Conservation (phyloP, 345 rosid species). For the Psidium friedrichsthalianum region DNA sequence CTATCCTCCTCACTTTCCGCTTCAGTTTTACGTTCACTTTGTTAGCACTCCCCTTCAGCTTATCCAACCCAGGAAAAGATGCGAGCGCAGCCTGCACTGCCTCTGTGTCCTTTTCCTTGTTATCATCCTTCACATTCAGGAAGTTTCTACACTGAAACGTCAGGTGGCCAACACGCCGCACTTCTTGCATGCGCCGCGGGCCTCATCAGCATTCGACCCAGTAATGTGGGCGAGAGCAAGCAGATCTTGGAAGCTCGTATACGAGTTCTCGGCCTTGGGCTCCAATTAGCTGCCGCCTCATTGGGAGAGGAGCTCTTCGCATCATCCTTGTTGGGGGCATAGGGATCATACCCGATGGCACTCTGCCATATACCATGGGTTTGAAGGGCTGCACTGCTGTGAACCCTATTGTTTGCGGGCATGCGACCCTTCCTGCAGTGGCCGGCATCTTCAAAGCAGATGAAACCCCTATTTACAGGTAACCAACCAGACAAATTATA, state of each 20-base stretch:
- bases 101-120: slow-evolving; percentile 47
- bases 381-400: slow-evolving; percentile 95
- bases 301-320: slow-evolving; percentile 34
- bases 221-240: slow-evolving; percentile 79
- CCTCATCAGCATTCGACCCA: slow-evolving; percentile 65
- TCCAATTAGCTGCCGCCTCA: slow-evolving; percentile 26
- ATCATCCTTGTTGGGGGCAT: slow-evolving; percentile 85
- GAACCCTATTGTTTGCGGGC: slow-evolving; percentile 99
- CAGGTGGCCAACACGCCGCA: slow-evolving; percentile 96
- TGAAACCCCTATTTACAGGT: neutral
- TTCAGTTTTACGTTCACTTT: slow-evolving; percentile 23
- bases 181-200: slow-evolving; percentile 85
- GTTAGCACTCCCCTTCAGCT: slow-evolving; percentile 40
- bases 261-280: slow-evolving; percentile 66
- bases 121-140: slow-evolving; percentile 65
- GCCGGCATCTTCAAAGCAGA: slow-evolving; percentile 81
- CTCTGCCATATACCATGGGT: slow-evolving; percentile 99
- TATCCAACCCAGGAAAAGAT: slow-evolving; percentile 58
- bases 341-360: slow-evolving; percentile 85
- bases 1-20: slow-evolving; percentile 35
- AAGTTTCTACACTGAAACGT: slow-evolving; percentile 86
- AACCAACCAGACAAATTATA: neutral
- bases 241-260: slow-evolving; percentile 75
- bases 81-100: slow-evolving; percentile 42
- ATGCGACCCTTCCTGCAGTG: slow-evolving; percentile 99